Evolutionary conservation across 164 flowering plant genomes (phyloP), one percentile per base, ranked within the genome.

Genomic region (Aristolochia californica): DNA sequence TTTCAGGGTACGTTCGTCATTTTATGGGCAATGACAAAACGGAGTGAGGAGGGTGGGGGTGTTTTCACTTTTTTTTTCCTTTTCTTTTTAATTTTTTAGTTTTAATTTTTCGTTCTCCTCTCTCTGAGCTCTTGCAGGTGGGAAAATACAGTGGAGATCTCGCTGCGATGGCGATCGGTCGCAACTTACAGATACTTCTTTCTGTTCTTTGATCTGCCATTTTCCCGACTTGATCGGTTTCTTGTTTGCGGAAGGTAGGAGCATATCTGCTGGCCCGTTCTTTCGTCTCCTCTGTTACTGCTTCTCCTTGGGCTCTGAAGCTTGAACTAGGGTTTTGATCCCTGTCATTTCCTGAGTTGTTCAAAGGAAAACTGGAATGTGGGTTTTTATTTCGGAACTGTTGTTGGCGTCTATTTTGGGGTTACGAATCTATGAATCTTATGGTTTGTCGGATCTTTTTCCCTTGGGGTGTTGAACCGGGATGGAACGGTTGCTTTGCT

Each of bases 31-130:
- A 49, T 43, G 45, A 17, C 11, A 40, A 28, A 20, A 55, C 18
- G 53, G 65, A 56, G 43, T 30, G 61, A 12, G 66, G 68, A 59
- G 45, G 70, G 62, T 66, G 64, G 52, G 53, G n/a, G 51, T 53
- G 69, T 53, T 64, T 72, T 64, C 70, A 55, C 63, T 52, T 64
- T 56, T 63, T 43, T 43, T 56, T 60, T 21, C 24, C 56, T 62
- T 12, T 44, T 12, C n/a, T n/a, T n/a, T n/a, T n/a, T 34, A 34
- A 45, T 40, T 48, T 54, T 24, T 23, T 45, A 22, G 25, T 44
- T 47, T 58, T 49, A 13, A 12, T 38, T 28, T 57, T 22, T 65
- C 52, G 51, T 43, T 17, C 24, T 50, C 56, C 21, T 45, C 17
- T 26, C 43, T 48, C 22, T 54, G n/a, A 16, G 56, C 43, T 21